Evolutionary conservation across 164 flowering plant genomes (phyloP).

Genomic region (Annona squamosa): DNA sequence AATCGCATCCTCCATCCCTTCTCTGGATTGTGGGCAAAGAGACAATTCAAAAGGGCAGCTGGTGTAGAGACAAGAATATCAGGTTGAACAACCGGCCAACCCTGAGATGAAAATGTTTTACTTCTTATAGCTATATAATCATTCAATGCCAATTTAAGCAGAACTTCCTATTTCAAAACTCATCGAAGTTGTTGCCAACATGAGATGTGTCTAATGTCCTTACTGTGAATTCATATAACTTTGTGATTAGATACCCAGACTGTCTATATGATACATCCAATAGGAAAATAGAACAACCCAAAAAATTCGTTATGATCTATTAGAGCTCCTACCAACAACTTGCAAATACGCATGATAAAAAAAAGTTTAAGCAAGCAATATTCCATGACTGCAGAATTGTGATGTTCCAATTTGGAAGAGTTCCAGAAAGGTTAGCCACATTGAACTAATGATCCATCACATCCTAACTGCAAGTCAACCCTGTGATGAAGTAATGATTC

Average conservation of each 20-base stretch:
- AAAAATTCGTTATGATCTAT: background rate
- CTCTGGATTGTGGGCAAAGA: slow-evolving; percentile 54
- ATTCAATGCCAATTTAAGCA: background rate
- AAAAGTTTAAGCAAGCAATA: background rate
- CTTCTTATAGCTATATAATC: background rate
- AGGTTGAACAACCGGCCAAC: slow-evolving; percentile 71
- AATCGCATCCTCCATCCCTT: slow-evolving; percentile 50
- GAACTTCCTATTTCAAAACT: background rate
- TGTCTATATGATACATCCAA: background rate
- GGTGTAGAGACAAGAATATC: slow-evolving; percentile 90
- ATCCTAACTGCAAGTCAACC: too few species aligned
- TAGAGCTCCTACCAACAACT: background rate
- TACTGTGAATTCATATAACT: background rate
- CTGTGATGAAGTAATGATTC: too few species aligned
- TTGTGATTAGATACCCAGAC: background rate
- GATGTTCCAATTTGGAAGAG: background rate
- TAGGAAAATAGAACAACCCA: background rate
- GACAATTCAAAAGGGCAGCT: slow-evolving; percentile 80
- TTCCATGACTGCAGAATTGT: background rate
- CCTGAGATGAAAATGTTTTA: slow-evolving; percentile 41
- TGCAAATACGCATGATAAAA: background rate
- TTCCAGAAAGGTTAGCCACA: background rate
- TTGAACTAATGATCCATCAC: too few species aligned
- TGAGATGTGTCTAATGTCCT: background rate
- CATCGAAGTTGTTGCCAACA: background rate